phyloP scores from a whole-genome alignment of 352 stramenopile species.

The Pythium rhizo-oryzae region DNA sequence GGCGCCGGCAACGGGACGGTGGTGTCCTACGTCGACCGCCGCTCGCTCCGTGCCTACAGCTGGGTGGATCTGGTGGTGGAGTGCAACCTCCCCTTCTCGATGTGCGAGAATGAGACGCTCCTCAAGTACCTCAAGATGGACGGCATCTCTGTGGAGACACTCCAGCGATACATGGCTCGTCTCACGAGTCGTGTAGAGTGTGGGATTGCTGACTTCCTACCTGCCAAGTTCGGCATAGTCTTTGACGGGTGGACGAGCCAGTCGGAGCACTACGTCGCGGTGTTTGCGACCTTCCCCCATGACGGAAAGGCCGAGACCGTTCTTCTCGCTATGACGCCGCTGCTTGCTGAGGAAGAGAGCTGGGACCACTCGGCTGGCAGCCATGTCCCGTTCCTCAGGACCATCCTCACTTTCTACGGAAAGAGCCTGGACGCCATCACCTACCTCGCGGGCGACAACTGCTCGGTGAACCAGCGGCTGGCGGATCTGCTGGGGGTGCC shows the following conservation, averaged over 20 bases:
- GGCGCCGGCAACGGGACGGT: not conserved
- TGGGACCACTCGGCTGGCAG: slow-evolving; percentile 15
- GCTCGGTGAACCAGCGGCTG: slow-evolving; percentile 13
- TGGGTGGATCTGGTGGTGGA: slow-evolving; percentile 4
- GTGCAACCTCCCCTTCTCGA: slow-evolving; percentile 12
- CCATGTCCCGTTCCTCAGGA: slow-evolving; percentile 13
- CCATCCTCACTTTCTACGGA: slow-evolving; percentile 14
- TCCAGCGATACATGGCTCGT: not conserved
- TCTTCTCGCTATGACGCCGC: slow-evolving; percentile 18
- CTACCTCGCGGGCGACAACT: slow-evolving; percentile 28
- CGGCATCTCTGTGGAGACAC: slow-evolving; percentile 4
- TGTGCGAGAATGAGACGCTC: slow-evolving; percentile 2
- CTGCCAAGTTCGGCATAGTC: slow-evolving; percentile 14
- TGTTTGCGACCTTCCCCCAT: slow-evolving; percentile 15
- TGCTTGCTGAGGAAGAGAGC: slow-evolving; percentile 9
- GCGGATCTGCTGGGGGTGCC: slow-evolving; percentile 8
- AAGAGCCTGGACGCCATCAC: not conserved
- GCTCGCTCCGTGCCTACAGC: not conserved
- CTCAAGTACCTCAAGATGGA: slow-evolving; percentile 12
- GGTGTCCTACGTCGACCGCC: not conserved
- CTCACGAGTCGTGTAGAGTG: not conserved
- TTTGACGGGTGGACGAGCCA: slow-evolving; percentile 13
- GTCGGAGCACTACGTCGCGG: slow-evolving; percentile 18
- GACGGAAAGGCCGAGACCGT: slow-evolving; percentile 5
- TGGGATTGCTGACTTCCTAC: slow-evolving; percentile 3